Evolutionary conservation across 441 rosid genomes (phyloP), one percentile per base, ranked within the genome.

Genomic region (Gossypium davidsonii): DNA sequence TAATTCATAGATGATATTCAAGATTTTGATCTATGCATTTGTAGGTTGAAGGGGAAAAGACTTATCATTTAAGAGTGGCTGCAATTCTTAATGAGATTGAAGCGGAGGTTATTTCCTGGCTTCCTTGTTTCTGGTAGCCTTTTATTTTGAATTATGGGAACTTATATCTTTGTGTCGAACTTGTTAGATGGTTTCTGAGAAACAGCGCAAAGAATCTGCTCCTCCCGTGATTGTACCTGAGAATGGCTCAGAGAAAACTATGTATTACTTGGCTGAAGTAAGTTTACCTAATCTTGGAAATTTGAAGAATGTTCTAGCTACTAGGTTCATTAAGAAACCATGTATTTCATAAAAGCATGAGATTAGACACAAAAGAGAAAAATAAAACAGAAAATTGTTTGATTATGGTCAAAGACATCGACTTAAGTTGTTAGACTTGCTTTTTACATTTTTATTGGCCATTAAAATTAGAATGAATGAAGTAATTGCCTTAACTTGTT

Each of bases 21-120:
- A 39, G 28, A 15, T 69, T 74, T 73, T 60, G n/a, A 67, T 57
- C 73, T 74, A 20, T 62, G 42, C 6, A 73, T 61, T 68, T 61
- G 67, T 78, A 93, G 98, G 97, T 91, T 78, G 98, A 91, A 81
- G 98, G 97, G 53, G 96, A 92, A 76, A 94, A 85, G 85, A 89
- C 85, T 77, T 91, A 86, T 80, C 97, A 88, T 77, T 76, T 94
- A 71, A 76, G 97, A 82, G 86, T 90, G 70, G 98, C 94, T 44
- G 93, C 97, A 12, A 85, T 91, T 64, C 91, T 94, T 73, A 86
- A 91, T 56, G 97, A 94, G 81, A 87, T 94, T 78, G 98, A 94
- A 86, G 90, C 97, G 1, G 98, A 94, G 97, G 98, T 94, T 78
- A 76, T 93, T 81, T 72, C 18, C 42, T 64, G 60, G 58, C 20